Evolutionary conservation across 2,329 filamentous ascomycete species (phyloP).

Genomic region (Incumbomyces lentus): DNA sequence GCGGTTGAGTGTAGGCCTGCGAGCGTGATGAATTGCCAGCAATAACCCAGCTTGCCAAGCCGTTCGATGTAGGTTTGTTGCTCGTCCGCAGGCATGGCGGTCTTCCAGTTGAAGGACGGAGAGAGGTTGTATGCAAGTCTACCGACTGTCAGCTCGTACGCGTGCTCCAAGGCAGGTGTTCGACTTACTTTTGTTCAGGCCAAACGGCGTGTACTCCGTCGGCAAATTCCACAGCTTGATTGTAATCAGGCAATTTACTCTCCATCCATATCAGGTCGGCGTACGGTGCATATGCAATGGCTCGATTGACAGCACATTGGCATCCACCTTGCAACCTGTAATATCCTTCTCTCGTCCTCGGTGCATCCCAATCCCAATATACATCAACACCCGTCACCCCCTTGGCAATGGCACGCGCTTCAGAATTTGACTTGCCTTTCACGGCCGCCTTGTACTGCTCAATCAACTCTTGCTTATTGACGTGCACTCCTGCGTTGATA

Average conservation of each 20-base stretch:
- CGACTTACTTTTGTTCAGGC: conserved; percentile 83
- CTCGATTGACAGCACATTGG: conserved; percentile 81
- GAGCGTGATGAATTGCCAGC: conserved; percentile 99
- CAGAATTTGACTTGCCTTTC: conserved; percentile 76
- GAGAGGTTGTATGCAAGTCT: conserved; percentile 97
- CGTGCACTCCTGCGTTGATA: conserved; percentile 58
- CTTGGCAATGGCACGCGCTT: conserved; percentile 71
- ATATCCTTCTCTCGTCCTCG: conserved; percentile 86
- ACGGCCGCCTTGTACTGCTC: conserved; percentile 55
- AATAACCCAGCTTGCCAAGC: conserved; percentile 80
- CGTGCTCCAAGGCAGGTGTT: background rate
- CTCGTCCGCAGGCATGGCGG: conserved; percentile 80
- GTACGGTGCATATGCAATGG: conserved; percentile 84
- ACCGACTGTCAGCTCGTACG: conserved; percentile 12
- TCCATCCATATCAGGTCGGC: conserved; percentile 99
- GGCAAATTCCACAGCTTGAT: conserved; percentile 86
- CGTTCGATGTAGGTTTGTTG: conserved; percentile 97
- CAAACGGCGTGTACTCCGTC: conserved; percentile 86
- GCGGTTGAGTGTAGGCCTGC: conserved; percentile 93
- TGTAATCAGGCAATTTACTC: conserved; percentile 86
- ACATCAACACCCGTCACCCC: conserved; percentile 68
- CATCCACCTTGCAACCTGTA: conserved; percentile 88
- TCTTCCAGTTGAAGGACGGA: conserved; percentile 99
- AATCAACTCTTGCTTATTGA: conserved; percentile 60
- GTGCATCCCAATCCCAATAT: conserved; percentile 91